Percentiles rank a stretch among this genome's conserved stretches.
Conservation (phyloP, 495 filamentous ascomycete genomes). For the Trichoderma parareesei region DNA sequence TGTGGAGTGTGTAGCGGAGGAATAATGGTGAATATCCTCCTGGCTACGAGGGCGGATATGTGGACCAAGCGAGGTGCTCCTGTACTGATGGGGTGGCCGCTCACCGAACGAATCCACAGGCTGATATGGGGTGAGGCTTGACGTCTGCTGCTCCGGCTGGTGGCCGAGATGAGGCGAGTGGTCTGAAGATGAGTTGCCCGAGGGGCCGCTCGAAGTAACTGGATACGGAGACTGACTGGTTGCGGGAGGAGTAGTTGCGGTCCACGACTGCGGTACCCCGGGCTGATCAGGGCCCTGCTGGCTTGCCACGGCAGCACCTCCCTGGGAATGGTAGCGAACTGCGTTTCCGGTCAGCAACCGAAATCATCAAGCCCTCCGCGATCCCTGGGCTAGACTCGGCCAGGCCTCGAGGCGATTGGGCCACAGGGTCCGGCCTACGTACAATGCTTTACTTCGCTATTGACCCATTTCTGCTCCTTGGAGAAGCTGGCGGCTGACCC, state of each 20-base stretch:
- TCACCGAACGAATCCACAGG: neutral
- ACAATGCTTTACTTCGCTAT: slow-evolving; percentile 4
- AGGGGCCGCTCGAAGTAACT: neutral
- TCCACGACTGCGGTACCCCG: neutral
- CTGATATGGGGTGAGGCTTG: neutral
- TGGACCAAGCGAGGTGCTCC: neutral
- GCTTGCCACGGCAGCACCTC: neutral
- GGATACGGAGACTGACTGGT: neutral
- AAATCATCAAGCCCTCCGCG: neutral
- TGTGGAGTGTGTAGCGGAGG: neutral
- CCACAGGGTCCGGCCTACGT: neutral
- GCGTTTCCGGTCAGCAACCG: neutral
- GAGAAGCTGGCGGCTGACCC: neutral
- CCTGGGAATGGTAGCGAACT: neutral
- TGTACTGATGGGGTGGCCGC: neutral
- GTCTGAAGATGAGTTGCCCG: neutral
- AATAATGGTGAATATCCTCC: neutral
- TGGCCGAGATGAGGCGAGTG: neutral
- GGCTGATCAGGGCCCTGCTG: neutral
- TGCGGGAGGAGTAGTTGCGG: neutral
- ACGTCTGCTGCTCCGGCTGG: neutral
- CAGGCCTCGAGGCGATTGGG: neutral
- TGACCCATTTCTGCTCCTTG: slow-evolving; percentile 11
- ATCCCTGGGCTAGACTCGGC: neutral
- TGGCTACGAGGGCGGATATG: neutral